These are phyloP conservation scores for Psilocybe azurescens DNA, from an alignment of 768 basidiomycete genomes.

Conservation along the genomic window DNA sequence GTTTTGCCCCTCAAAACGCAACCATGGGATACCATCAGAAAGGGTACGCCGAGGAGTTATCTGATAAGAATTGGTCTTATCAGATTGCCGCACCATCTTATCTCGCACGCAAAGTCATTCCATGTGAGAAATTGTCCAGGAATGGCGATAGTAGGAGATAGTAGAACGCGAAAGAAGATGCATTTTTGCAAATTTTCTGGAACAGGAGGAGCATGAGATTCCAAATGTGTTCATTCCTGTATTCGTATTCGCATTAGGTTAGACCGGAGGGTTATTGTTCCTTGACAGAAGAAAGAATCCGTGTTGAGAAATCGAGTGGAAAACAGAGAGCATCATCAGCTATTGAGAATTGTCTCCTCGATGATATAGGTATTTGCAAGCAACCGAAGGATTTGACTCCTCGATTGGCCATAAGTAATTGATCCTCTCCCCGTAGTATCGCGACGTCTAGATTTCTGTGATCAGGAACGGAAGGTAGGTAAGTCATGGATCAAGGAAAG, in stretches of 20 bases:
- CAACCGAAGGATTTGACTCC: too few relatives aligned
- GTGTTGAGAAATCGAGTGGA: too few relatives aligned
- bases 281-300: too few relatives aligned
- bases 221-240: neutral
- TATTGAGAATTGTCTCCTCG: neutral
- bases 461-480: neutral
- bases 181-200: neutral
- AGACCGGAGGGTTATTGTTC: neutral
- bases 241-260: neutral
- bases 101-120: constrained; percentile 15
- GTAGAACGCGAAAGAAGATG: neutral
- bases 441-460: neutral
- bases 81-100: constrained; percentile 24
- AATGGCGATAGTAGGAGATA: constrained; percentile 6
- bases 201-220: neutral
- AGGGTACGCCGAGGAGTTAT: constrained; percentile 18
- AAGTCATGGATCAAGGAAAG: neutral
- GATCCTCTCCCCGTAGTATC: neutral
- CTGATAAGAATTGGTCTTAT: constrained; percentile 24
- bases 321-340: neutral
- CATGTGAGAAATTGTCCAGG: constrained; percentile 10
- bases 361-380: neutral
- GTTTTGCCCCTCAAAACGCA: neutral
- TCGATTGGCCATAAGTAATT: too few relatives aligned
- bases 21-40: constrained; percentile 3